Percentiles rank a stretch among this genome's conserved stretches.
Conservation (phyloP, 495 filamentous ascomycete genomes). For the Cercophora newfieldiana region DNA sequence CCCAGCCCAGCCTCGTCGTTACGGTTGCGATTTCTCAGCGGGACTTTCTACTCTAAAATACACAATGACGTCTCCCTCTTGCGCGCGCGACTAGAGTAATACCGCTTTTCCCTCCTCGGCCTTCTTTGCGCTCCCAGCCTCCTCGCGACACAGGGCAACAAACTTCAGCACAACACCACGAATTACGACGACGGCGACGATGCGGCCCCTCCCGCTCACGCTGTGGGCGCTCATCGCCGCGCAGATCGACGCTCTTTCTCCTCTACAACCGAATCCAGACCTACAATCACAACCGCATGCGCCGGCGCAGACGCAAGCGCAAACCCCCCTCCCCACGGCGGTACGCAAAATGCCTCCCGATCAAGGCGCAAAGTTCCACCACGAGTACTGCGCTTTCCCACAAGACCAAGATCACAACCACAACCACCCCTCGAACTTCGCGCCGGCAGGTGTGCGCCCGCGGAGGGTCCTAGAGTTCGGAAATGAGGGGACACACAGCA, state of each 20-base stretch:
- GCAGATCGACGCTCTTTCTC: conserved; percentile 32
- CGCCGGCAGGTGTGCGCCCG: conserved; percentile 11
- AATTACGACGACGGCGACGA: not conserved
- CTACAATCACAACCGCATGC: not conserved
- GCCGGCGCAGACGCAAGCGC: no score
- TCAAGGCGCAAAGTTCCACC: conserved; percentile 82
- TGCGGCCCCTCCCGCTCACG: conserved; percentile 53
- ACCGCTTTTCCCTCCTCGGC: no score
- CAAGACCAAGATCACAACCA: conserved; percentile 18
- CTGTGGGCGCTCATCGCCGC: conserved; percentile 49
- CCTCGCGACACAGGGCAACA: not conserved
- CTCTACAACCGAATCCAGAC: conserved; percentile 8
- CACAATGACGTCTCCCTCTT: no score
- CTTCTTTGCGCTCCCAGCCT: not conserved
- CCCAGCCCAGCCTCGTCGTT: not conserved
- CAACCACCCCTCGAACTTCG: conserved; percentile 12
- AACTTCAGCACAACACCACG: not conserved
- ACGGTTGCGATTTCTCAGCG: no score
- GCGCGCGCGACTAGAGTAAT: no score
- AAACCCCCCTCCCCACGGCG: conserved; percentile 44
- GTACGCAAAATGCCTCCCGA: conserved; percentile 77
- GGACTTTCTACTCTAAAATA: no score
- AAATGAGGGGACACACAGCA: not conserved
- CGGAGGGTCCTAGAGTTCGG: no score
- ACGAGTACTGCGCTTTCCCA: conserved; percentile 54